Evolutionary conservation across 2,329 filamentous ascomycete genomes (phyloP).

Genomic region (Ophiostoma quercus): DNA sequence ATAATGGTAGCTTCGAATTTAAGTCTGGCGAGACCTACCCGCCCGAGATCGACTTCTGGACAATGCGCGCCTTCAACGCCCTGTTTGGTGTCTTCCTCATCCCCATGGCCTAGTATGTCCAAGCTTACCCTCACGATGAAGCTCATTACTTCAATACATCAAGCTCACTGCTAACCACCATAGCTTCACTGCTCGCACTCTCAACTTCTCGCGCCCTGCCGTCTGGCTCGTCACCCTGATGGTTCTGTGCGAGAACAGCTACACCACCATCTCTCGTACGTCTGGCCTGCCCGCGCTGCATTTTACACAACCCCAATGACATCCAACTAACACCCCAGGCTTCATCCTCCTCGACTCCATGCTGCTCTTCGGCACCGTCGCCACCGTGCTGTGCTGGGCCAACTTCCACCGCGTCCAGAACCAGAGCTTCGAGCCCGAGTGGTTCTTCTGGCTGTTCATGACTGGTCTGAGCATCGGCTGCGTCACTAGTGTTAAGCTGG

Average conservation of each 20-base stretch:
- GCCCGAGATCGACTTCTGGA: slow-evolving; percentile 89
- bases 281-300: neutral
- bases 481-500: slow-evolving; percentile 97
- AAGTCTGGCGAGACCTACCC: slow-evolving; percentile 97
- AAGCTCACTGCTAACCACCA: neutral
- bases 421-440: slow-evolving; percentile 81
- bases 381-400: slow-evolving; percentile 93
- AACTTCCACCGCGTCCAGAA: slow-evolving; percentile 88
- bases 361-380: slow-evolving; percentile 97
- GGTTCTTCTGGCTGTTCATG: slow-evolving; percentile 91
- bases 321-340: slow-evolving; percentile 18
- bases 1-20: slow-evolving; percentile 99
- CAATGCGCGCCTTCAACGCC: slow-evolving; percentile 97
- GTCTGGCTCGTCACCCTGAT: slow-evolving; percentile 95
- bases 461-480: slow-evolving; percentile 95
- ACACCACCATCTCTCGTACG: slow-evolving; percentile 87
- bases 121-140: neutral
- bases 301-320: neutral
- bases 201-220: slow-evolving; percentile 77
- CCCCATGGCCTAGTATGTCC: slow-evolving; percentile 68
- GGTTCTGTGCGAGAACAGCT: slow-evolving; percentile 98
- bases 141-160: neutral
- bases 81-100: slow-evolving; percentile 90
- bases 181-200: slow-evolving; percentile 77
- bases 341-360: slow-evolving; percentile 98